Conservation (phyloP, 1,284 basidiomycete genomes). For the Trichosporon sp. region DNA sequence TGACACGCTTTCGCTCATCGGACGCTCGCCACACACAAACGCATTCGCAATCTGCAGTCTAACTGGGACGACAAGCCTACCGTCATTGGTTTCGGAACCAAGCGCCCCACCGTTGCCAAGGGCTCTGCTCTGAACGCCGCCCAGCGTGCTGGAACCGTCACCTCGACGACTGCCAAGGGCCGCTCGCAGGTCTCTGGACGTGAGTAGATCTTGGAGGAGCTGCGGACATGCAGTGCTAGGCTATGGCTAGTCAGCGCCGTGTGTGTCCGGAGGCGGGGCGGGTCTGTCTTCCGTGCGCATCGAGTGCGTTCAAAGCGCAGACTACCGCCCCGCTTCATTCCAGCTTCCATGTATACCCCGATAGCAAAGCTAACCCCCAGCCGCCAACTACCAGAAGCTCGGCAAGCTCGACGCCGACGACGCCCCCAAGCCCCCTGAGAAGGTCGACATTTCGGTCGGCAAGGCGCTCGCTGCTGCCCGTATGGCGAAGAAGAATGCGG, state of each 20-base stretch:
- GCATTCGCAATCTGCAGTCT: constrained; percentile 24
- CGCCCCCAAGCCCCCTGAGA: constrained; percentile 89
- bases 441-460: constrained; percentile 56
- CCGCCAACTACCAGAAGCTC: constrained; percentile 87
- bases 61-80: constrained; percentile 39
- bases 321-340: background rate
- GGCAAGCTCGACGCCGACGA: constrained; percentile 92
- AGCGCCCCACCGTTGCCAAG: constrained; percentile 25
- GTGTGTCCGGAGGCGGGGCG: too few species aligned
- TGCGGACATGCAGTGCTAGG: too few species aligned
- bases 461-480: constrained; percentile 80
- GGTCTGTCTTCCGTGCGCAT: too few species aligned
- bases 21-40: background rate
- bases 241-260: too few species aligned
- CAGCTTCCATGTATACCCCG: background rate
- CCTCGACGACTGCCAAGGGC: constrained; percentile 21
- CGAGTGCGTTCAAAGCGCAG: too few species aligned
- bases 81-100: constrained; percentile 39
- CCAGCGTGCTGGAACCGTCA: constrained; percentile 22
- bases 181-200: constrained; percentile 9
- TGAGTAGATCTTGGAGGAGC: constrained; percentile 4
- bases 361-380: constrained; percentile 45
- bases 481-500: constrained; percentile 52
- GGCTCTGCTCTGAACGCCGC: constrained; percentile 33
- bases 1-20: background rate